These are phyloP conservation scores for Sequoia sempervirens DNA, from an alignment of 75 land plant genomes.

Conservation along the genomic window DNA sequence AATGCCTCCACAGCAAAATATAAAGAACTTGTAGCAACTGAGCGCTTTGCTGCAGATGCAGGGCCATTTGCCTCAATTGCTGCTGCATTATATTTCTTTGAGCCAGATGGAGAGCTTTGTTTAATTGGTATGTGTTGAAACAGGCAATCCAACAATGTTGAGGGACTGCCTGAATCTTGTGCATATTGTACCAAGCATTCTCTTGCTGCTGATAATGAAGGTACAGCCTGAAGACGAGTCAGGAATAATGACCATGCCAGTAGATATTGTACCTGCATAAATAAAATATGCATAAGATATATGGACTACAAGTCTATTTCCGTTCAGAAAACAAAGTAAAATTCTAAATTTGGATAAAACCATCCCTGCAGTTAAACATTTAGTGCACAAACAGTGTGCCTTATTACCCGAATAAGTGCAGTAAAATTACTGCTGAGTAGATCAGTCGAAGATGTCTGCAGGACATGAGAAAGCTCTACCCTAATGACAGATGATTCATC, in stretches of 20 bases:
- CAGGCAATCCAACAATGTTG: conserved; percentile 64
- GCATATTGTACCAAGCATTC: conserved; percentile 74
- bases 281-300: background rate
- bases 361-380: background rate
- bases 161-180: conserved; percentile 47
- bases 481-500: conserved; percentile 47
- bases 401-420: conserved; percentile 56
- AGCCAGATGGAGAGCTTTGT: conserved; percentile 4
- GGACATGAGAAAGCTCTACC: conserved; percentile 59
- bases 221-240: conserved; percentile 54
- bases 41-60: conserved; percentile 61
- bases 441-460: conserved; percentile 42
- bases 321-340: background rate
- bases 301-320: background rate
- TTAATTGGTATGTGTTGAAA: conserved; percentile 84
- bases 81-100: conserved; percentile 43
- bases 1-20: conserved; percentile 62
- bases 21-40: conserved; percentile 59
- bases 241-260: conserved; percentile 87
- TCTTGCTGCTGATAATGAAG: conserved; percentile 46
- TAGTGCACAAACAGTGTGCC: background rate
- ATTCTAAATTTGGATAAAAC: background rate
- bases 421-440: conserved; percentile 46
- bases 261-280: conserved; percentile 69
- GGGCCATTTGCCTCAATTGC: conserved; percentile 30